Conservation (phyloP, 495 filamentous ascomycete genomes). For the Cladorrhinum samala region DNA sequence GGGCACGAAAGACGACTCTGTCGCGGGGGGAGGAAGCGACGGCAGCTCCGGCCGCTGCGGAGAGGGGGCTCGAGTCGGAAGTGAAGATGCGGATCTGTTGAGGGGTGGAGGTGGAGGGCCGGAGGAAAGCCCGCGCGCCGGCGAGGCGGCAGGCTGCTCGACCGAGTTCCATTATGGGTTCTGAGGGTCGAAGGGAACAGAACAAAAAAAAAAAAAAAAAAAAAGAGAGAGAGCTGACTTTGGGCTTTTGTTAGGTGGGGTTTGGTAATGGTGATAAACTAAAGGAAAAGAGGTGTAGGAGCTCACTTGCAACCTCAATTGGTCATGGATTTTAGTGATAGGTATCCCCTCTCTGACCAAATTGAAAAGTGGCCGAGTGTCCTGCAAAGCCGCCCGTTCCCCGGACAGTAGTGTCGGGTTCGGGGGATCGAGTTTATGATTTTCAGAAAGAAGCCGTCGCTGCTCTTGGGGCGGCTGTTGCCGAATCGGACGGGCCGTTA, state of each 20-base stretch:
- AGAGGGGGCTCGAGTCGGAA: constrained; percentile 6
- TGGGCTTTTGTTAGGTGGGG: no score
- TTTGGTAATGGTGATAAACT: no score
- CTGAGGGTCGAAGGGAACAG: not conserved
- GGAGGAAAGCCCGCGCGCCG: constrained; percentile 14
- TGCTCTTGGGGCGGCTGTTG: not conserved
- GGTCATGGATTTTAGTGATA: constrained; percentile 18
- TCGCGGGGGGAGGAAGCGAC: not conserved
- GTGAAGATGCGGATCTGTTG: constrained; percentile 6
- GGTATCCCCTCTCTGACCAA: not conserved
- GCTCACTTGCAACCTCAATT: constrained; percentile 11
- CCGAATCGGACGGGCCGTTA: constrained; percentile 1
- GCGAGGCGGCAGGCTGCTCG: constrained; percentile 20
- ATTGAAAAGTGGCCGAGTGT: no score
- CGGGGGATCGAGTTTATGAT: no score
- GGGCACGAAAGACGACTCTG: not conserved
- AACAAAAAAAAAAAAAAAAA: not conserved
- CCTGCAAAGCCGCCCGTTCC: no score
- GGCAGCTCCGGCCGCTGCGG: constrained; percentile 2
- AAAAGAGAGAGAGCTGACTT: no score
- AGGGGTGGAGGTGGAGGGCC: constrained; percentile 1
- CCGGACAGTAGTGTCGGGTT: no score
- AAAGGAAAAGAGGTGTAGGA: not conserved
- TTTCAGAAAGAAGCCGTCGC: not conserved
- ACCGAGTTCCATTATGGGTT: not conserved